Conservation (phyloP, 2,329 filamentous ascomycete species). For the Hymenoscyphus occultus region DNA sequence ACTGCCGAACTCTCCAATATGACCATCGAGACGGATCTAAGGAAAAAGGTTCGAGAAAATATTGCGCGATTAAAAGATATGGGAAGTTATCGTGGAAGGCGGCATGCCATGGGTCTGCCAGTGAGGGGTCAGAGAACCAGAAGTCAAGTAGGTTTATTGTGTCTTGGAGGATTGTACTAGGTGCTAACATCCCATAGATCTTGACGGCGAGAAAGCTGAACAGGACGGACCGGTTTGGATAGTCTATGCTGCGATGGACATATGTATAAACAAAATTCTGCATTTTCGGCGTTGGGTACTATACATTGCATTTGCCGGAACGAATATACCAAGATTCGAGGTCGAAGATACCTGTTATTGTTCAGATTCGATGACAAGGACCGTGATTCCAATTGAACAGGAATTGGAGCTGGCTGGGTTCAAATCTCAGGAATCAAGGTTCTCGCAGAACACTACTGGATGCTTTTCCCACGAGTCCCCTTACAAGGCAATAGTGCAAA, state of each 20-base stretch:
- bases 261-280: constrained; percentile 4
- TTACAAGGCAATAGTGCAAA: too few relatives aligned
- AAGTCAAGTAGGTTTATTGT: constrained; percentile 54
- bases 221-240: constrained; percentile 25
- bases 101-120: constrained; percentile 90
- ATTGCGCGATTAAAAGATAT: constrained; percentile 86
- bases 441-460: too few relatives aligned
- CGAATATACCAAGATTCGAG: constrained; percentile 11
- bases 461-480: too few relatives aligned
- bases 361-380: too few relatives aligned
- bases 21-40: constrained; percentile 89
- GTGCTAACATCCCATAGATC: constrained; percentile 43
- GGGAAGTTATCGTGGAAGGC: constrained; percentile 80
- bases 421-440: too few relatives aligned
- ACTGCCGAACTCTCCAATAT: constrained; percentile 84
- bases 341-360: not conserved
- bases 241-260: not conserved
- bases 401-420: too few relatives aligned
- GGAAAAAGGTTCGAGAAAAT: constrained; percentile 75
- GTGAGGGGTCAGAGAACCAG: constrained; percentile 88
- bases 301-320: constrained; percentile 5
- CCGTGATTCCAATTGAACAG: too few relatives aligned
- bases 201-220: constrained; percentile 61
- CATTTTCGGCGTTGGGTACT: constrained; percentile 13
- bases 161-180: not conserved